Percentiles rank a stretch among this genome's conserved stretches.
phyloP scores from a whole-genome alignment of 2,329 filamentous ascomycete species.

The Exserohilum turcica region DNA sequence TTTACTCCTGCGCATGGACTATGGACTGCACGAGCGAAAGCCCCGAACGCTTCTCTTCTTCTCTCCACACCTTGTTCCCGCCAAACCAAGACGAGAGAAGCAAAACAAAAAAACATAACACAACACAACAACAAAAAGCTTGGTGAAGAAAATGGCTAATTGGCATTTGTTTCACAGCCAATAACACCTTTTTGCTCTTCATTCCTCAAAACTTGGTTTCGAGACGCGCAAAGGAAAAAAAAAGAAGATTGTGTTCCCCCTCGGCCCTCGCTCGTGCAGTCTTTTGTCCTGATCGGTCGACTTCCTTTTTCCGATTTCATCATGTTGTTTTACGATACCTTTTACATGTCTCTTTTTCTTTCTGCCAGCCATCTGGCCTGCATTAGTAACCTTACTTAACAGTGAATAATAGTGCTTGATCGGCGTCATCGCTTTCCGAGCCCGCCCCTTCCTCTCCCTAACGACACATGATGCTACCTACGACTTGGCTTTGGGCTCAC shows the following conservation, averaged over 20 bases:
- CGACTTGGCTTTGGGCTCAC: neutral
- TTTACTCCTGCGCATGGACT: too few relatives aligned
- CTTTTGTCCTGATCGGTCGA: neutral
- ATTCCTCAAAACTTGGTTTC: neutral
- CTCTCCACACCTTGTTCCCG: neutral
- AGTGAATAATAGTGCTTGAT: conserved; percentile 34
- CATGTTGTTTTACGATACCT: neutral
- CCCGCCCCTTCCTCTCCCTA: neutral
- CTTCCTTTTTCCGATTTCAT: neutral
- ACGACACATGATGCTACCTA: neutral
- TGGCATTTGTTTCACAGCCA: conserved; percentile 19
- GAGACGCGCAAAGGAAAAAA: too few relatives aligned
- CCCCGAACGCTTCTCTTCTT: conserved; percentile 6
- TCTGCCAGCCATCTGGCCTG: conserved; percentile 13
- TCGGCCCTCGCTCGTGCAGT: conserved; percentile 2
- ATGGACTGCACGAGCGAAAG: conserved; percentile 13
- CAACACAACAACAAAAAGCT: neutral
- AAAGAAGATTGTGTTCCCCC: neutral
- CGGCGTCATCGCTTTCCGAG: conserved; percentile 4
- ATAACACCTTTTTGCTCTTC: conserved; percentile 9
- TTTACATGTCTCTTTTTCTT: neutral
- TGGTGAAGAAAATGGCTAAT: conserved; percentile 20
- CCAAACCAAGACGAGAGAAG: neutral
- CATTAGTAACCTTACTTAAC: conserved; percentile 27
- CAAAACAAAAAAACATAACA: neutral